Percentiles rank a stretch among this genome's conserved stretches.
phyloP scores from a whole-genome alignment of 1,284 basidiomycete species.

The Coniferiporia sulphurascens region DNA sequence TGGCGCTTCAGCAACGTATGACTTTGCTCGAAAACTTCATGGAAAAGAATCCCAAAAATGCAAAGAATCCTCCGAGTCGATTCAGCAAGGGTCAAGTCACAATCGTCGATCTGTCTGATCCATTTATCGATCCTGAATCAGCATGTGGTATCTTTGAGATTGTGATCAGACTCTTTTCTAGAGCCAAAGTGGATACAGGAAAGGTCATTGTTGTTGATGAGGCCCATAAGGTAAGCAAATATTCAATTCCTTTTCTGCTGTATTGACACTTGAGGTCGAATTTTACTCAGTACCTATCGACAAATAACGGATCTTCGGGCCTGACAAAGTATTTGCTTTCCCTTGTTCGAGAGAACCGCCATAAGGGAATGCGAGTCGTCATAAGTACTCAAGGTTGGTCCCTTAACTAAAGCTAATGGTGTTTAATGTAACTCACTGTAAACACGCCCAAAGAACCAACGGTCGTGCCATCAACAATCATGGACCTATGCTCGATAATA shows the following conservation, averaged over 20 bases:
- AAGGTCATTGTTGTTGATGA: slow-evolving; percentile 73
- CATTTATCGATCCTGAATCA: slow-evolving; percentile 60
- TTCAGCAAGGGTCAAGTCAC: slow-evolving; percentile 54
- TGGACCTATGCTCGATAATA: slow-evolving; percentile 61
- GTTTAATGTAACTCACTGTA: slow-evolving; percentile 10
- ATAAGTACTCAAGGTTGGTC: slow-evolving; percentile 63
- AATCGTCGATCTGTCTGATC: slow-evolving; percentile 64
- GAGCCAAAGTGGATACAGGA: slow-evolving; percentile 54
- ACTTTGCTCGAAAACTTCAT: slow-evolving; percentile 51
- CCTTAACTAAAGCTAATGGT: neutral
- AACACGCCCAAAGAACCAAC: slow-evolving; percentile 53
- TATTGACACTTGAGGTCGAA: neutral
- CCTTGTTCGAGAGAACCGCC: slow-evolving; percentile 64
- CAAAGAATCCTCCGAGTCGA: slow-evolving; percentile 24
- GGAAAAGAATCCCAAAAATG: slow-evolving; percentile 25
- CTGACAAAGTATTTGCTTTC: slow-evolving; percentile 55
- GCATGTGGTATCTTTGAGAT: slow-evolving; percentile 72
- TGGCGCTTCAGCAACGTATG: slow-evolving; percentile 54
- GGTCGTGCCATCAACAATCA: slow-evolving; percentile 58
- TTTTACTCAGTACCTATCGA: slow-evolving; percentile 55
- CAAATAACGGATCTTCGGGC: slow-evolving; percentile 46
- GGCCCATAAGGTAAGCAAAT: slow-evolving; percentile 58
- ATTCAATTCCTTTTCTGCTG: neutral
- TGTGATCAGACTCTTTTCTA: slow-evolving; percentile 57
- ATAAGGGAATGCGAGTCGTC: slow-evolving; percentile 65